Percentiles rank a stretch among this genome's conserved stretches.
phyloP scores from a whole-genome alignment of 2,329 filamentous ascomycete species.

The Aspergillus persii region DNA sequence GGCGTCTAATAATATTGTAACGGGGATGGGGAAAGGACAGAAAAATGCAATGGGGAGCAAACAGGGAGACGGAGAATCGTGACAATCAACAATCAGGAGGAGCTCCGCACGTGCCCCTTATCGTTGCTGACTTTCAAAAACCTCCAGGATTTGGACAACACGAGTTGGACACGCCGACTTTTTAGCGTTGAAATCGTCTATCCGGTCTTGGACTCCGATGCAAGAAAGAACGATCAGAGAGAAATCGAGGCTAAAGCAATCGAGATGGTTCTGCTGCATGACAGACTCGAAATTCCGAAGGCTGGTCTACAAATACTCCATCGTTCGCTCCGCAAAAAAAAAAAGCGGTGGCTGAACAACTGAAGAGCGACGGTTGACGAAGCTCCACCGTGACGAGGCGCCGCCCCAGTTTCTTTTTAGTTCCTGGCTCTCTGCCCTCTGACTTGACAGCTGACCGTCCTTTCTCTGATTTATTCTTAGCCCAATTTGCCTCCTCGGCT shows the following conservation, averaged over 20 bases:
- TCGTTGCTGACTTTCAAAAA: too few species aligned
- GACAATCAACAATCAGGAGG: neutral
- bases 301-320: slow-evolving; percentile 12
- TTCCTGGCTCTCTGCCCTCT: neutral
- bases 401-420: neutral
- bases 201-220: neutral
- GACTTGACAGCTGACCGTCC: neutral
- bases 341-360: slow-evolving; percentile 35
- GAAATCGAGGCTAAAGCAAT: neutral
- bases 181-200: neutral
- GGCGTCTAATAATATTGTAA: neutral
- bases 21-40: too few species aligned
- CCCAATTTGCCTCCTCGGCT: slow-evolving; percentile 5
- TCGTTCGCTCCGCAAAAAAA: slow-evolving; percentile 18
- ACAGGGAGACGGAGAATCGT: too few species aligned
- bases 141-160: neutral
- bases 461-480: slow-evolving; percentile 12
- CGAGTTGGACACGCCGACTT: neutral
- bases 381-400: slow-evolving; percentile 20
- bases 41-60: neutral
- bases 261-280: neutral
- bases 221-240: neutral
- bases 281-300: slow-evolving; percentile 16
- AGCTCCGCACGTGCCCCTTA: neutral
- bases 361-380: slow-evolving; percentile 3